Evolutionary conservation across 441 rosid species (phyloP).

Genomic region (Theobroma grandiflorum): DNA sequence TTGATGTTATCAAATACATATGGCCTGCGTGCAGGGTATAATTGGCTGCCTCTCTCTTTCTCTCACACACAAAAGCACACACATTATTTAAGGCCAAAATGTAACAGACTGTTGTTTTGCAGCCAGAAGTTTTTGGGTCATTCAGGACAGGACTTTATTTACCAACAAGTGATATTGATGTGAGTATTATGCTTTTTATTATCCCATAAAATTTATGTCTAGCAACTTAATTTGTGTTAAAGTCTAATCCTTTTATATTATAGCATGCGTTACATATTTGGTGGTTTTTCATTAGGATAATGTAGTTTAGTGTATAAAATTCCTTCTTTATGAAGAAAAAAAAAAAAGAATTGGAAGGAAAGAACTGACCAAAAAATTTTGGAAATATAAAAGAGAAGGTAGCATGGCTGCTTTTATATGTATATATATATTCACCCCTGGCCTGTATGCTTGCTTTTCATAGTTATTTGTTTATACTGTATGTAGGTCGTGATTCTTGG

Average conservation of each 20-base stretch:
- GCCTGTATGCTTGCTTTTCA: not conserved
- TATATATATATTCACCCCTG: not conserved
- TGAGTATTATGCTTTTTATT: constrained; percentile 46
- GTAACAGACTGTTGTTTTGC: constrained; percentile 29
- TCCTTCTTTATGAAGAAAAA: not conserved
- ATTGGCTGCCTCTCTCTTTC: constrained; percentile 1
- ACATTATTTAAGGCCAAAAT: constrained; percentile 11
- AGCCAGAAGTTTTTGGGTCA: constrained; percentile 93
- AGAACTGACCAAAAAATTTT: not conserved
- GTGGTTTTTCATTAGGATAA: not conserved
- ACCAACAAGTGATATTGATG: constrained; percentile 97
- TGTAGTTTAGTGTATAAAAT: not conserved
- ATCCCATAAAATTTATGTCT: not conserved
- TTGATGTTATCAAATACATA: constrained; percentile 75
- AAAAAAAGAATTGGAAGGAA: not conserved
- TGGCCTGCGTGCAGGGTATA: constrained; percentile 85
- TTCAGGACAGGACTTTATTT: constrained; percentile 87
- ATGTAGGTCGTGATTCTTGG: constrained; percentile 80
- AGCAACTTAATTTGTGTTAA: not conserved
- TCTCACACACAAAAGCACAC: not conserved
- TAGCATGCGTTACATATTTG: not conserved
- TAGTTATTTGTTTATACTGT: constrained; percentile 1
- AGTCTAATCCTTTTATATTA: not conserved
- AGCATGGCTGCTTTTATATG: not conserved
- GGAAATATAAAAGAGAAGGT: not conserved